A percentile compares a stretch with the other conserved stretches of the same genome.
These are phyloP conservation scores for Acacia concinna DNA, from an alignment of 331 rosid species.

Conservation along the genomic window DNA sequence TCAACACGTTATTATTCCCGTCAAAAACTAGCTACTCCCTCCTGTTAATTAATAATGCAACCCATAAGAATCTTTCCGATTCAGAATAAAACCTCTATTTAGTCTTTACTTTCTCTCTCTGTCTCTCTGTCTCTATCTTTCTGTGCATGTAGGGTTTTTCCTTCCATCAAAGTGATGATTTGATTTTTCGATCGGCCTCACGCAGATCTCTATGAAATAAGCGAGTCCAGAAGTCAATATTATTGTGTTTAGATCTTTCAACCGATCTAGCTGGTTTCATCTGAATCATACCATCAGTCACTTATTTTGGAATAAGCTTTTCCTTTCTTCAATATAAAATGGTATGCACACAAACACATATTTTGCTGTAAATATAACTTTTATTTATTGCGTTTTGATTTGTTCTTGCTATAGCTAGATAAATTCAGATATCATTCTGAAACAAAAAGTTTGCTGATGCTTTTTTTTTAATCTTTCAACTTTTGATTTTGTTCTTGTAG, in stretches of 20 bases:
- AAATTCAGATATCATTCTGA: background rate
- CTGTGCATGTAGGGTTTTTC: conserved; percentile 2
- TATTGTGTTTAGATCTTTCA: background rate
- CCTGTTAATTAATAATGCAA: background rate
- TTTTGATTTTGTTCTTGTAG: background rate
- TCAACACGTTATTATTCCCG: background rate
- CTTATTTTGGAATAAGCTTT: background rate
- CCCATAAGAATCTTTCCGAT: background rate
- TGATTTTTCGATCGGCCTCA: background rate
- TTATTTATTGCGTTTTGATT: background rate
- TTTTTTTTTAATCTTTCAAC: background rate
- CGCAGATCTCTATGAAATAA: background rate
- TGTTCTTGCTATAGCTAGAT: background rate
- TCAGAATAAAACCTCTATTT: background rate
- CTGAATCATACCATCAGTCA: background rate
- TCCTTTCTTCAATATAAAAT: conserved; percentile 1
- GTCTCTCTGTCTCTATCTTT: background rate
- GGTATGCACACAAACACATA: conserved; percentile 30
- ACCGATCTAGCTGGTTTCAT: background rate
- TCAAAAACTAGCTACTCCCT: background rate
- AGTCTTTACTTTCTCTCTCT: too few relatives aligned
- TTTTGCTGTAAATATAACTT: background rate
- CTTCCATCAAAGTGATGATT: background rate
- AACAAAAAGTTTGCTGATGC: background rate
- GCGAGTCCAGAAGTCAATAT: background rate